Evolutionary conservation across 768 basidiomycete genomes (phyloP).

Genomic region (Naganishia vishniacii): DNA sequence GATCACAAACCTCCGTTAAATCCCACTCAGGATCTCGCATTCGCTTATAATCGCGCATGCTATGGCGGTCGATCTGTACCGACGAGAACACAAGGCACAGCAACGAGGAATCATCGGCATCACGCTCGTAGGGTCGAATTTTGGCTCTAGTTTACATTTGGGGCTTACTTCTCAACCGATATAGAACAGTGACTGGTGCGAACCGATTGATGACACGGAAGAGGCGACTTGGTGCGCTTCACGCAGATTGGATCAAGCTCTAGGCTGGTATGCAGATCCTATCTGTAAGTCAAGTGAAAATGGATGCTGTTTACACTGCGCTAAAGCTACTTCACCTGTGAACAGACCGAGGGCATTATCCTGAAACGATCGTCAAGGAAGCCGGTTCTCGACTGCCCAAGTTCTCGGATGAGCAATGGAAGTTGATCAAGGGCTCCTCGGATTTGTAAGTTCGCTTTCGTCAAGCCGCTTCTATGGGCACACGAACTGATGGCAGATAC

Average conservation of each 20-base stretch:
- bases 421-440: slow-evolving; percentile 41
- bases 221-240: slow-evolving; percentile 65
- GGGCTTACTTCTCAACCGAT: slow-evolving; percentile 16
- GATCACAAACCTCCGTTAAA: background rate
- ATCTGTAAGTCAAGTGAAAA: slow-evolving; percentile 37
- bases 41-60: slow-evolving; percentile 66
- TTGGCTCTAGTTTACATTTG: too few relatives aligned
- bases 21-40: slow-evolving; percentile 58
- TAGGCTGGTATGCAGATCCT: slow-evolving; percentile 51
- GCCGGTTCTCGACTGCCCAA: slow-evolving; percentile 29
- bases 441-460: slow-evolving; percentile 35
- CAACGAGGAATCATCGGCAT: slow-evolving; percentile 72
- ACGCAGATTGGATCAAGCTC: slow-evolving; percentile 65
- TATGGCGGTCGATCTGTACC: slow-evolving; percentile 61
- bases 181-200: slow-evolving; percentile 28
- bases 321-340: slow-evolving; percentile 41
- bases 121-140: slow-evolving; percentile 72
- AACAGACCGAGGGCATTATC: slow-evolving; percentile 68
- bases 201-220: slow-evolving; percentile 10
- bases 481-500: background rate
- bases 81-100: slow-evolving; percentile 59
- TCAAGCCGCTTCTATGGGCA: too few relatives aligned
- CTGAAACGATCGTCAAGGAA: slow-evolving; percentile 46
- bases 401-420: slow-evolving; percentile 40
- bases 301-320: background rate